These are phyloP conservation scores for Vigna trinervia DNA, from an alignment of 306 rosid genomes.

Conservation along the genomic window DNA sequence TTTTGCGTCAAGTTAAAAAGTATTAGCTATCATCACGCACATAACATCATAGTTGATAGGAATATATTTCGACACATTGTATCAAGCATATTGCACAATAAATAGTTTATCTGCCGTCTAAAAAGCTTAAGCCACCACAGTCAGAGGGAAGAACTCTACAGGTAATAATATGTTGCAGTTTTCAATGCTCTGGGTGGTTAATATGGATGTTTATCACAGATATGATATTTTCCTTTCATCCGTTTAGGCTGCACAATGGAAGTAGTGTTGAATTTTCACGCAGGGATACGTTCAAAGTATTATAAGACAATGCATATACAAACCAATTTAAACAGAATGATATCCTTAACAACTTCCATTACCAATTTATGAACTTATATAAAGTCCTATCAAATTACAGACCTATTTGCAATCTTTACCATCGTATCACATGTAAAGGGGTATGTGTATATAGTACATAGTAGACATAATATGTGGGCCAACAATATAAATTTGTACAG, in stretches of 20 bases:
- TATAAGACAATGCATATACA: constrained; percentile 23
- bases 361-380: constrained; percentile 29
- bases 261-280: constrained; percentile 24
- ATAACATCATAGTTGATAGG: constrained; percentile 19
- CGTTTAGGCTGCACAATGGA: constrained; percentile 21
- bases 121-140: neutral
- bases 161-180: constrained; percentile 1
- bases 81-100: constrained; percentile 20
- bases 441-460: constrained; percentile 13
- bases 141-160: neutral
- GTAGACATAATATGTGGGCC: constrained; percentile 25
- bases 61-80: constrained; percentile 22
- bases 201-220: constrained; percentile 17
- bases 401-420: constrained; percentile 21
- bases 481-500: constrained; percentile 22
- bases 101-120: constrained; percentile 15
- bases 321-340: constrained; percentile 20
- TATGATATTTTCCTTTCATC: neutral
- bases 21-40: constrained; percentile 21
- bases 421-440: constrained; percentile 22
- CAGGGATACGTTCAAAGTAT: neutral
- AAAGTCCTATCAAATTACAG: constrained; percentile 8
- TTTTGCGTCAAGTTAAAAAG: constrained; percentile 4
- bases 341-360: constrained; percentile 16
- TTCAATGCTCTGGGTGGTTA: constrained; percentile 17